Evolutionary conservation across 1,284 basidiomycete species (phyloP), one percentile per base, ranked within the genome.

Genomic region (Heterobasidion annosum): DNA sequence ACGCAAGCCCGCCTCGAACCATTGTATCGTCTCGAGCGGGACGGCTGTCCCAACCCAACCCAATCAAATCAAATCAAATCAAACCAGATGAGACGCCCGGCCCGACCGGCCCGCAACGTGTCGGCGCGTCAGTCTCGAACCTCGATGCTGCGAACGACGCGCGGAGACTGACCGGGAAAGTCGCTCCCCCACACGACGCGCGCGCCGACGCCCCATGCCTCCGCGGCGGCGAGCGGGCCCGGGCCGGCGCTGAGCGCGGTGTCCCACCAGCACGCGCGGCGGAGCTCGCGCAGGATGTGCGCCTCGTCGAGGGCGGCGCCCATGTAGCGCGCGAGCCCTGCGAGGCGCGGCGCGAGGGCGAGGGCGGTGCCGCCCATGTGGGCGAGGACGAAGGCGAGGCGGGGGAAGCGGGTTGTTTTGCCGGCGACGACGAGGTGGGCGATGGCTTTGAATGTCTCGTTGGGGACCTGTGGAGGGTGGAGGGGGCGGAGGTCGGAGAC

Each of bases 361-460:
- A 76, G 76, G 2, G 77, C 74, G 57, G 71, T 80, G 2, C 86
- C 85, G 32, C 86, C 86, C 6, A 86, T 68, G 64, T 88, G 86
- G 12, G 86, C 76, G 9, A 88, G 76, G 50, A 88, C 76, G 60
- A 87, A 78, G 56, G 77, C 82, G 58, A 81, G 70, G 53, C 76
- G 68, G 33, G 73, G 65, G 61, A 77, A 85, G 56, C 73, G 77
- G 50, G 82, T 78, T 65, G 83, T 85, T 60, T 79, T 79, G 50
- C 83, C 82, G 1, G 82, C 76, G 34, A 88, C 79, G 48, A 88
- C 83, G 48, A 88, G 75, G 64, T 87, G 83, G 1, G 85, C 78
- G 42, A 85, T 85, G 2, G 84, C 86, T 69, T 87, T 88, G 73
- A 79, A 87, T 0, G 87, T 88, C 67, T 89, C 85, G 62, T 85